phyloP scores from a whole-genome alignment of 2,329 filamentous ascomycete genomes.

The Fusarium musae region DNA sequence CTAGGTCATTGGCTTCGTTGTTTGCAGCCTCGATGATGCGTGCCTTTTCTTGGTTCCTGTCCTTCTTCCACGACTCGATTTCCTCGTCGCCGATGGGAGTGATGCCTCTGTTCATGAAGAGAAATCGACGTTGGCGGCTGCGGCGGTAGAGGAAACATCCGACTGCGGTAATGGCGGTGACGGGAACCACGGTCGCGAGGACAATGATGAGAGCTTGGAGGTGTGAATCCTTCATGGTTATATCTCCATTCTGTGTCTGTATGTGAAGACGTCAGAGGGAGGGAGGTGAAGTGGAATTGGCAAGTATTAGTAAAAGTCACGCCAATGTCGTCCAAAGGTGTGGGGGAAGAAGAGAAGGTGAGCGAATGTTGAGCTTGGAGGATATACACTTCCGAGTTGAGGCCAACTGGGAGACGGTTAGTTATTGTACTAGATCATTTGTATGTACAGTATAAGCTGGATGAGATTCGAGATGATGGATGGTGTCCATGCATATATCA shows the following conservation, averaged over 20 bases:
- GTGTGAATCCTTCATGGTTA: conserved; percentile 42
- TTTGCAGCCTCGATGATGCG: conserved; percentile 37
- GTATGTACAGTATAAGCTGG: neutral
- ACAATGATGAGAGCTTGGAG: conserved; percentile 60
- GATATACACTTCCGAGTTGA: conserved; percentile 1
- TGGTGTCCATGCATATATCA: neutral
- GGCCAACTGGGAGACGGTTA: conserved; percentile 15
- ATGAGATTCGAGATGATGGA: neutral
- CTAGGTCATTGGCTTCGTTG: conserved; percentile 6
- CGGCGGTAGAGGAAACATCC: conserved; percentile 53
- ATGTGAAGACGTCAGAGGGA: neutral
- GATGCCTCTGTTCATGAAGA: conserved; percentile 64
- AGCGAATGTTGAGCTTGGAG: conserved; percentile 11
- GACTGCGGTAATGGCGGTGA: conserved; percentile 51
- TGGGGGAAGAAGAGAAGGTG: conserved; percentile 8
- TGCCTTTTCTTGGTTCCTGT: conserved; percentile 48
- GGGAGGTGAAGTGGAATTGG: neutral
- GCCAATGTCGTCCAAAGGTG: conserved; percentile 1
- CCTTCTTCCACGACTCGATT: conserved; percentile 71
- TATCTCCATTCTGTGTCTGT: conserved; percentile 37
- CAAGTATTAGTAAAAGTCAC: neutral
- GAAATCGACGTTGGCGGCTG: conserved; percentile 50
- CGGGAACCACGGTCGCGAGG: conserved; percentile 62
- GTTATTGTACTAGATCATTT: neutral
- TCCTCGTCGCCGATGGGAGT: conserved; percentile 73